A percentile compares a stretch with the other conserved stretches of the same genome.
These are phyloP conservation scores for Taphrina communis DNA, from an alignment of 1,139 yeast species.

Conservation along the genomic window DNA sequence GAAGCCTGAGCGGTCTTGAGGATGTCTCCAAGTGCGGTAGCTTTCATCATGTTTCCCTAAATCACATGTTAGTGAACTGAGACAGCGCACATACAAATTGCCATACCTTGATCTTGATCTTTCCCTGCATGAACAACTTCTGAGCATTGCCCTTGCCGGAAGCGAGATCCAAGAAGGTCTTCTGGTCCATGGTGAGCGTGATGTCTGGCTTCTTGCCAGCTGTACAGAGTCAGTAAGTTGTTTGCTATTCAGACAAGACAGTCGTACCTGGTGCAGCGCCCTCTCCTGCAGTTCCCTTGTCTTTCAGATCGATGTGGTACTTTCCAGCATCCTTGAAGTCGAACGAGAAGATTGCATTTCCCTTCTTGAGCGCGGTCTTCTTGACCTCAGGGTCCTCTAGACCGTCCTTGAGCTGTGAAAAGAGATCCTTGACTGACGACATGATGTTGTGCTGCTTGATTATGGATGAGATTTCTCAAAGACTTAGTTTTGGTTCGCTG, in stretches of 20 bases:
- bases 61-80: neutral
- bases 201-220: conserved; percentile 65
- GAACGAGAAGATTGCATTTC: conserved; percentile 69
- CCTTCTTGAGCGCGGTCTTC: conserved; percentile 51
- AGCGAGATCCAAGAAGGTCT: conserved; percentile 66
- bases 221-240: neutral
- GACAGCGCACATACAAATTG: neutral
- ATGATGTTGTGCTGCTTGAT: neutral
- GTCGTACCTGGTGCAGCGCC: conserved; percentile 50
- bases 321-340: conserved; percentile 56
- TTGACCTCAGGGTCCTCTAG: conserved; percentile 34
- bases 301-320: conserved; percentile 58
- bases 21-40: conserved; percentile 38
- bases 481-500: no score
- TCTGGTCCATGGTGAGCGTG: conserved; percentile 67
- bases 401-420: conserved; percentile 24
- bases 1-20: conserved; percentile 30
- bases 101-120: conserved; percentile 63
- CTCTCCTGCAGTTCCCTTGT: conserved; percentile 62
- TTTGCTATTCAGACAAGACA: neutral
- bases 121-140: conserved; percentile 80
- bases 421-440: conserved; percentile 39
- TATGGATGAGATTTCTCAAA: no score
- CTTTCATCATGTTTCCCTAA: conserved; percentile 42
- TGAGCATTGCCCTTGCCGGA: conserved; percentile 82